phyloP scores from a whole-genome alignment of 345 rosid genomes.

The Turritis glabra region DNA sequence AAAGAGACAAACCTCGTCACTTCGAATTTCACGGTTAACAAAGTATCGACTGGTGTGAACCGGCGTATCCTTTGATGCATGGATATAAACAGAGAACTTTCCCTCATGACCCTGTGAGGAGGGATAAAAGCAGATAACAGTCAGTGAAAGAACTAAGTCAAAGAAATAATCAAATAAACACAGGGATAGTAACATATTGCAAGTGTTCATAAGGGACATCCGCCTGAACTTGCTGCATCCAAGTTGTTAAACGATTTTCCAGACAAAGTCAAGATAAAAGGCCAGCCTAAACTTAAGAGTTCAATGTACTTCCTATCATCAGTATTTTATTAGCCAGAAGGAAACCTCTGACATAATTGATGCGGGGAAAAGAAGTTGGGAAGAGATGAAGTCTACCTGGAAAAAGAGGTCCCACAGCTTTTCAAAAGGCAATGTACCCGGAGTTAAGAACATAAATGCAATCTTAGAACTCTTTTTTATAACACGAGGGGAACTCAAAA shows the following conservation, averaged over 20 bases:
- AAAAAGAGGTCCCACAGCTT: slow-evolving; percentile 93
- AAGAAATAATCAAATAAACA: neutral
- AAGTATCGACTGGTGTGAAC: slow-evolving; percentile 80
- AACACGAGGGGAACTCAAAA: slow-evolving; percentile 60
- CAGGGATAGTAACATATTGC: neutral
- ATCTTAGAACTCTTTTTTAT: slow-evolving; percentile 61
- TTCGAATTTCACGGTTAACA: slow-evolving; percentile 64
- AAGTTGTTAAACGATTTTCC: slow-evolving; percentile 1
- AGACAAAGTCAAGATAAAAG: neutral
- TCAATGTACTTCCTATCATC: slow-evolving; percentile 4
- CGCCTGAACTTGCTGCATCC: neutral
- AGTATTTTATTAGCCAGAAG: slow-evolving; percentile 5
- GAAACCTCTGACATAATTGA: neutral
- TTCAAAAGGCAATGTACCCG: slow-evolving; percentile 91
- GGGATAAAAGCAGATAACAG: neutral
- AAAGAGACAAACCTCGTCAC: slow-evolving; percentile 61
- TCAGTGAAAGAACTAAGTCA: neutral
- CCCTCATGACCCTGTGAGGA: slow-evolving; percentile 76
- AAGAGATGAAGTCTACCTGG: slow-evolving; percentile 43
- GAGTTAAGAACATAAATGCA: slow-evolving; percentile 95
- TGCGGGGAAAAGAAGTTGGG: neutral
- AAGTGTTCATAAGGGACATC: slow-evolving; percentile 12
- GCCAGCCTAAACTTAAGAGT: neutral
- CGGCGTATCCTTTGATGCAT: slow-evolving; percentile 78
- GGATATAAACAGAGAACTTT: slow-evolving; percentile 73